A percentile compares a stretch with the other conserved stretches of the same genome.
phyloP scores from a whole-genome alignment of 805 yeast genomes.

The Candida hispaniensis region DNA sequence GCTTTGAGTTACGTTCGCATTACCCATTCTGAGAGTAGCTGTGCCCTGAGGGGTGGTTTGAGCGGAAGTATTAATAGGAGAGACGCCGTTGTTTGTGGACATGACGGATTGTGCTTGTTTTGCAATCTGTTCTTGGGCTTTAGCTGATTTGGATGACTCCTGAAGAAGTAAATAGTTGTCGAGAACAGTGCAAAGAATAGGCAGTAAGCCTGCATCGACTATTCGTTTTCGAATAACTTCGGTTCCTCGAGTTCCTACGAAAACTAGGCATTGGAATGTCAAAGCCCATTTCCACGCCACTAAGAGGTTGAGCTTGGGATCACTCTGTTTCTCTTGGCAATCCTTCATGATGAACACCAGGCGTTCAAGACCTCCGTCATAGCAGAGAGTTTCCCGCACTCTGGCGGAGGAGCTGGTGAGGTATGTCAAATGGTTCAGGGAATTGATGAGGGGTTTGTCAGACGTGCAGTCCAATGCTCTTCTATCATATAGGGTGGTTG shows the following conservation, averaged over 20 bases:
- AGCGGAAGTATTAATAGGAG: too few species aligned
- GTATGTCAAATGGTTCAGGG: slow-evolving; percentile 80
- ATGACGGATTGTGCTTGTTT: too few species aligned
- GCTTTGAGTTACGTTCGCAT: too few species aligned
- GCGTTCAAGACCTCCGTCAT: slow-evolving; percentile 88
- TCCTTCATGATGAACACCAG: slow-evolving; percentile 76
- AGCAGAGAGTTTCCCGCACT: slow-evolving; percentile 79
- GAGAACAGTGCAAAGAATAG: slow-evolving; percentile 80
- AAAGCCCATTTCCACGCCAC: slow-evolving; percentile 97
- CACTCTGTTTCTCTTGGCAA: slow-evolving; percentile 37
- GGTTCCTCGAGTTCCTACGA: slow-evolving; percentile 87
- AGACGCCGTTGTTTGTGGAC: too few species aligned
- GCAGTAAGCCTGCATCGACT: slow-evolving; percentile 85
- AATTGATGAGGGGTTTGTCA: slow-evolving; percentile 82
- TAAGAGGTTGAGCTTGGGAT: slow-evolving; percentile 33
- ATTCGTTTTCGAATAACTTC: slow-evolving; percentile 75
- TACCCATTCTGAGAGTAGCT: too few species aligned
- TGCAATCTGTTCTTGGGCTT: too few species aligned
- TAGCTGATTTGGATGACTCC: slow-evolving; percentile 13
- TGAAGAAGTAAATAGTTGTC: slow-evolving; percentile 56
- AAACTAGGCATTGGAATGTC: slow-evolving; percentile 83
- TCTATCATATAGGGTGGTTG: slow-evolving; percentile 81
- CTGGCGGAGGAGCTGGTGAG: slow-evolving; percentile 76
- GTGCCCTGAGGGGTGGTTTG: too few species aligned
- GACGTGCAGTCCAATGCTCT: slow-evolving; percentile 86